A percentile compares a stretch with the other conserved stretches of the same genome.
Conservation (phyloP, 208 protist genomes). For the Crithidia expoeki region DNA sequence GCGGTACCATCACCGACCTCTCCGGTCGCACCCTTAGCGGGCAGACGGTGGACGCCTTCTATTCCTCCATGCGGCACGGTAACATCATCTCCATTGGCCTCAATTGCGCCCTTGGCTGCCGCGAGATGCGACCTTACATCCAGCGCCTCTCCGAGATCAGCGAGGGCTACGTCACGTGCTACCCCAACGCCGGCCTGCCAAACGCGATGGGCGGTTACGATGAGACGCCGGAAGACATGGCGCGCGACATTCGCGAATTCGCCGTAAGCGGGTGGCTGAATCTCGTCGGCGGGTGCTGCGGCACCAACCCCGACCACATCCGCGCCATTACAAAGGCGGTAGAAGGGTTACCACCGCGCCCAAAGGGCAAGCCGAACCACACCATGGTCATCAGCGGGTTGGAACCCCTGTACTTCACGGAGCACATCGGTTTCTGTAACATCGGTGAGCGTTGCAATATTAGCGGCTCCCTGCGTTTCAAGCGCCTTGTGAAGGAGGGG, state of each 20-base stretch:
- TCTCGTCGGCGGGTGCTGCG: slow-evolving; percentile 81
- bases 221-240: slow-evolving; percentile 74
- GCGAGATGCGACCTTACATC: slow-evolving; percentile 68
- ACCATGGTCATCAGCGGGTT: slow-evolving; percentile 86
- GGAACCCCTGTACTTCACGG: slow-evolving; percentile 82
- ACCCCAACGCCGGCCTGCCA: slow-evolving; percentile 84
- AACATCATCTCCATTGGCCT: slow-evolving; percentile 93
- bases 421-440: slow-evolving; percentile 94
- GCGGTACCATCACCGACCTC: slow-evolving; percentile 94
- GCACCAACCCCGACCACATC: slow-evolving; percentile 75
- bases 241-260: slow-evolving; percentile 56
- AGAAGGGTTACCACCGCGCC: slow-evolving; percentile 33
- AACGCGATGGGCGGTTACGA: slow-evolving; percentile 83
- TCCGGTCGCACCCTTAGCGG: slow-evolving; percentile 96
- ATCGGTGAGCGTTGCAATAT: slow-evolving; percentile 98
- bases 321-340: slow-evolving; percentile 57
- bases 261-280: slow-evolving; percentile 59
- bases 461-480: slow-evolving; percentile 94
- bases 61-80: slow-evolving; percentile 83
- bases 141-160: slow-evolving; percentile 49
- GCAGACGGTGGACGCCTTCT: slow-evolving; percentile 97
- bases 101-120: slow-evolving; percentile 94
- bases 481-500: slow-evolving; percentile 91
- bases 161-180: slow-evolving; percentile 67
- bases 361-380: slow-evolving; percentile 28